Conservation (phyloP, 495 filamentous ascomycete species). For the Trypethelium eluteriae region DNA sequence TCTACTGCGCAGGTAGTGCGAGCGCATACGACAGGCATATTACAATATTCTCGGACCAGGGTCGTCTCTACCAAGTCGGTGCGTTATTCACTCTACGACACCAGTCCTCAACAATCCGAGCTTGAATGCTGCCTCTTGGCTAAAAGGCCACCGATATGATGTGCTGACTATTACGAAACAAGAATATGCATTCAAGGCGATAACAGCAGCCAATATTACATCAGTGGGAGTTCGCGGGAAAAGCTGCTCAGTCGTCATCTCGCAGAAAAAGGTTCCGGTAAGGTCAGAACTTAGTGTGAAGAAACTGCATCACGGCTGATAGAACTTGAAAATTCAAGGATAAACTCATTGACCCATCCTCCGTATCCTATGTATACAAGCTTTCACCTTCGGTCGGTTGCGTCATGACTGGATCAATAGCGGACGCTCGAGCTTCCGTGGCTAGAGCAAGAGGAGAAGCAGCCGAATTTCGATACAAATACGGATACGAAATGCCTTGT, state of each 20-base stretch:
- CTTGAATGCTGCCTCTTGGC: constrained; percentile 18
- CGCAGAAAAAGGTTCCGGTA: constrained; percentile 99
- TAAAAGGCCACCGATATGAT: constrained; percentile 9
- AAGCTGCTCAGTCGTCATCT: constrained; percentile 91
- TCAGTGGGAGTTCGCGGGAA: constrained; percentile 93
- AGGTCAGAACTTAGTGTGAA: constrained; percentile 35
- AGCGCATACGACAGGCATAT: constrained; percentile 91
- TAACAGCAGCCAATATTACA: constrained; percentile 97
- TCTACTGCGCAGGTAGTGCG: constrained; percentile 62
- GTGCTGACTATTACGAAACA: constrained; percentile 3
- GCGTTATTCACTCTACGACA: constrained; percentile 38
- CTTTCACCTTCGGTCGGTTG: constrained; percentile 93
- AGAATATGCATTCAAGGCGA: constrained; percentile 99
- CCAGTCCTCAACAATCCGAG: constrained; percentile 4
- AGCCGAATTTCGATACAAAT: constrained; percentile 96
- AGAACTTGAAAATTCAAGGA: constrained; percentile 51
- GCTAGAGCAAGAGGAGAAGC: constrained; percentile 90
- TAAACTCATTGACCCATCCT: constrained; percentile 95
- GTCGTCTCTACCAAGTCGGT: constrained; percentile 99
- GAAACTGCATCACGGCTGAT: constrained; percentile 2
- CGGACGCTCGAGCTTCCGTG: constrained; percentile 87
- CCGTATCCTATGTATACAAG: constrained; percentile 94
- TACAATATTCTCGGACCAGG: constrained; percentile 99
- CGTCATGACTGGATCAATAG: constrained; percentile 97
- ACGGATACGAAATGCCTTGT: constrained; percentile 98